phyloP scores from a whole-genome alignment of 1,284 basidiomycete species.

The Mycena citricolor region DNA sequence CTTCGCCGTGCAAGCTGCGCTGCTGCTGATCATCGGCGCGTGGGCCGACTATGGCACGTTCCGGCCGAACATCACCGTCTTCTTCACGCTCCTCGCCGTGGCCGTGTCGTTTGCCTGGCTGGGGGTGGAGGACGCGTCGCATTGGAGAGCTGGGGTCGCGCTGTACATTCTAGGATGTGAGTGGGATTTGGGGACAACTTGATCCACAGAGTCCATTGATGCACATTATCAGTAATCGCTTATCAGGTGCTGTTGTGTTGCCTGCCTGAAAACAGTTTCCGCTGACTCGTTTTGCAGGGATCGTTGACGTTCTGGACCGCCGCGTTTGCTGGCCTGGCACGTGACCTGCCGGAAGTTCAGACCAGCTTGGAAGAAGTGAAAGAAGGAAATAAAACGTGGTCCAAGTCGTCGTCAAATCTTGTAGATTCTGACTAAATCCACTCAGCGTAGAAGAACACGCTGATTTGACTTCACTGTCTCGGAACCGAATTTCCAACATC shows the following conservation, averaged over 20 bases:
- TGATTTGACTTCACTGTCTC: slow-evolving; percentile 61
- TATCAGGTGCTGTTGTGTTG: slow-evolving; percentile 55
- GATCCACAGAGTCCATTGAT: background rate
- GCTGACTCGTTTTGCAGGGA: slow-evolving; percentile 42
- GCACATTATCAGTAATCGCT: slow-evolving; percentile 54
- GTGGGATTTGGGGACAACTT: too few relatives aligned
- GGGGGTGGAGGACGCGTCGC: slow-evolving; percentile 61
- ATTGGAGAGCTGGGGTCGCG: slow-evolving; percentile 69
- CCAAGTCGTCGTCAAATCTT: background rate
- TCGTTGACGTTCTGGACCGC: slow-evolving; percentile 83
- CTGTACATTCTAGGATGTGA: slow-evolving; percentile 76
- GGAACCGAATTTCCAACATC: slow-evolving; percentile 79
- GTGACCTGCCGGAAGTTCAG: slow-evolving; percentile 70
- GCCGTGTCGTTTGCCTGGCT: slow-evolving; percentile 78
- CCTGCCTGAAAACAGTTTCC: background rate
- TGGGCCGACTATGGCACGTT: slow-evolving; percentile 81
- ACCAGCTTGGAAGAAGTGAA: slow-evolving; percentile 43
- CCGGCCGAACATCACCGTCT: slow-evolving; percentile 80
- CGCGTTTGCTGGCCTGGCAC: slow-evolving; percentile 77
- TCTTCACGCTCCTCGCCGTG: slow-evolving; percentile 68
- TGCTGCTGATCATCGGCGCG: slow-evolving; percentile 65
- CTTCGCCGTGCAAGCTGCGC: slow-evolving; percentile 68
- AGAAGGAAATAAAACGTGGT: slow-evolving; percentile 49
- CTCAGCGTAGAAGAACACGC: slow-evolving; percentile 58
- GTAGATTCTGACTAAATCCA: slow-evolving; percentile 1